phyloP scores from a whole-genome alignment of 1,284 basidiomycete genomes.

The Austroboletus olivaceoglutinosus region DNA sequence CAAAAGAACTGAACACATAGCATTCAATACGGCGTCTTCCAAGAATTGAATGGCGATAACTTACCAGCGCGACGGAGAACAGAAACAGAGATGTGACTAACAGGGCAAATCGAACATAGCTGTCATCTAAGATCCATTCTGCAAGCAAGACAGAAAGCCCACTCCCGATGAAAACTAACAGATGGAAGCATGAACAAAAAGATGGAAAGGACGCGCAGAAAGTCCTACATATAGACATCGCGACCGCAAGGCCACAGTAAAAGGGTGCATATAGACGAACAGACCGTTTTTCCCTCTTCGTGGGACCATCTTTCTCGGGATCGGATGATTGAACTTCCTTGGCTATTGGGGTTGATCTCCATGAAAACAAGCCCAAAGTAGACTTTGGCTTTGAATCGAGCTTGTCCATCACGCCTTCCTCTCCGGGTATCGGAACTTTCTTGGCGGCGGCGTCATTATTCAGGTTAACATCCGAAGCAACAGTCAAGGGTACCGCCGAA shows the following conservation, averaged over 20 bases:
- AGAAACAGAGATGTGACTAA: conserved; percentile 66
- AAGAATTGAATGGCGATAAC: conserved; percentile 22
- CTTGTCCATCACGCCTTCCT: conserved; percentile 25
- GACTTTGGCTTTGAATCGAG: conserved; percentile 17
- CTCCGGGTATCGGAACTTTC: conserved; percentile 28
- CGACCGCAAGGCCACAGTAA: conserved; percentile 72
- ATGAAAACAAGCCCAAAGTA: conserved; percentile 25
- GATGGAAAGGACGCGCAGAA: conserved; percentile 38
- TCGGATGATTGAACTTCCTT: conserved; percentile 18
- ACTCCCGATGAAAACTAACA: conserved; percentile 60
- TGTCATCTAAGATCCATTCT: conserved; percentile 70
- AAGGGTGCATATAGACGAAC: conserved; percentile 75
- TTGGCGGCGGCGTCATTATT: conserved; percentile 38
- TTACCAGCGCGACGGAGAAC: conserved; percentile 69
- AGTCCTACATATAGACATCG: conserved; percentile 53
- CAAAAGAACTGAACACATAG: conserved; percentile 52
- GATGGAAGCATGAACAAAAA: not conserved
- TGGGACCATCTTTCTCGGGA: conserved; percentile 48
- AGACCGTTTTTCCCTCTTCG: conserved; percentile 47
- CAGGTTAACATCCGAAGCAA: conserved; percentile 54
- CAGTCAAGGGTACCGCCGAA: conserved; percentile 28
- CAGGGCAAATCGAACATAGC: conserved; percentile 62
- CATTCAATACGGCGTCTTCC: not conserved
- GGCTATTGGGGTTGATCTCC: conserved; percentile 31
- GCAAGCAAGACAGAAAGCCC: conserved; percentile 57